These are phyloP conservation scores for Polytrichum commune DNA, from an alignment of 225 moss, liverwort and hornwort species.

Conservation along the genomic window DNA sequence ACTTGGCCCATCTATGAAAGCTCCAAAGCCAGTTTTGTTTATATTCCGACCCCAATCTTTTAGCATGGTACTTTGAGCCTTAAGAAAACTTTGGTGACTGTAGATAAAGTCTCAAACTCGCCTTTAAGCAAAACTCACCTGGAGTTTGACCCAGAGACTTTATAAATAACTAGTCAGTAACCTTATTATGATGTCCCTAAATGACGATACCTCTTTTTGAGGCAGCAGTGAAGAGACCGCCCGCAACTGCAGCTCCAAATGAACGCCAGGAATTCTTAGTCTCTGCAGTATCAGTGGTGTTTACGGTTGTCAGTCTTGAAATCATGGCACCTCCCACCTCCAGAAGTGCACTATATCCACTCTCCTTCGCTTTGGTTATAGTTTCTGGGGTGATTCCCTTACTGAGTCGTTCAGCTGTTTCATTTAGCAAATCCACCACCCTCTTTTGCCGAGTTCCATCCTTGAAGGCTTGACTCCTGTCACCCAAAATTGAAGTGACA, in stretches of 20 bases:
- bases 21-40: too few species aligned
- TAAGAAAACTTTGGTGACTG: too few species aligned
- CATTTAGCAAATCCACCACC: constrained; percentile 64
- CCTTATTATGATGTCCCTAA: too few species aligned
- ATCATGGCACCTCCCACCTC: constrained; percentile 36
- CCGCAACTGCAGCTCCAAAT: constrained; percentile 45
- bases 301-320: constrained; percentile 27
- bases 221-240: constrained; percentile 39
- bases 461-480: constrained; percentile 76
- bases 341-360: constrained; percentile 45
- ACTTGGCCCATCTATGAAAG: too few species aligned
- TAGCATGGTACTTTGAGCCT: too few species aligned
- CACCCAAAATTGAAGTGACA: background rate
- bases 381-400: constrained; percentile 48
- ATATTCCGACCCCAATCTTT: too few species aligned
- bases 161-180: too few species aligned
- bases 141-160: too few species aligned
- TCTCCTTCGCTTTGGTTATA: constrained; percentile 47
- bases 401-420: constrained; percentile 36
- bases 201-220: constrained; percentile 34
- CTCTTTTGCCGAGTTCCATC: constrained; percentile 58
- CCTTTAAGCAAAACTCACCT: too few species aligned
- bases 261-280: constrained; percentile 38
- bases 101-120: too few species aligned
- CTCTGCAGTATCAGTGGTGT: constrained; percentile 24